phyloP scores from a whole-genome alignment of 495 filamentous ascomycete species.

The Lepidopterella palustris region DNA sequence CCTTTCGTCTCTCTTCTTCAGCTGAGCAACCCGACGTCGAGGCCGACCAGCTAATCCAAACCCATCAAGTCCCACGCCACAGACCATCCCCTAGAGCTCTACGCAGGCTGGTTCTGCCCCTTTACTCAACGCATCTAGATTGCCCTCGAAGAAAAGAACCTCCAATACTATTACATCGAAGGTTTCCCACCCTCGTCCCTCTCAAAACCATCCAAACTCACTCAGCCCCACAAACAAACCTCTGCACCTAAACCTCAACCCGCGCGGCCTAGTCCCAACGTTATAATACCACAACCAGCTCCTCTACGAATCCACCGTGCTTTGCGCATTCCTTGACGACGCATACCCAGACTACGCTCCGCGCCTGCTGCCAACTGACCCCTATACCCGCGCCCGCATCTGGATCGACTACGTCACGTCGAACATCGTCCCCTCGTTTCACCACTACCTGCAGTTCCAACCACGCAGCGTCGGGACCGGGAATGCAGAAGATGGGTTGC shows the following conservation, averaged over 20 bases:
- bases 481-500: slow-evolving; percentile 40
- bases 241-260: slow-evolving; percentile 58
- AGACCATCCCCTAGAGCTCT: slow-evolving; percentile 47
- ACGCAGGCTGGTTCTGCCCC: slow-evolving; percentile 53
- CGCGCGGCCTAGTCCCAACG: slow-evolving; percentile 63
- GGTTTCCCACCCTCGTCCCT: neutral
- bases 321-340: slow-evolving; percentile 67
- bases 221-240: slow-evolving; percentile 59
- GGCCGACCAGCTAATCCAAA: slow-evolving; percentile 4
- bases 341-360: slow-evolving; percentile 46
- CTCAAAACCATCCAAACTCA: neutral
- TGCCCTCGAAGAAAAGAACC: slow-evolving; percentile 61
- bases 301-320: slow-evolving; percentile 59
- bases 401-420: slow-evolving; percentile 63
- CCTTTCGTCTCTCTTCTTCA: neutral
- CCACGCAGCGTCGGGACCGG: slow-evolving; percentile 32
- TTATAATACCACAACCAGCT: slow-evolving; percentile 48
- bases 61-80: slow-evolving; percentile 37
- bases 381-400: slow-evolving; percentile 56
- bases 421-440: slow-evolving; percentile 58
- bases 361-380: slow-evolving; percentile 47
- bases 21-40: neutral
- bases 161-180: slow-evolving; percentile 67
- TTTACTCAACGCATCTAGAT: slow-evolving; percentile 61
- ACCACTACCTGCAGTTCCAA: slow-evolving; percentile 57